phyloP scores from a whole-genome alignment of 2,329 filamentous ascomycete genomes.

The Coniochaeta sp. region DNA sequence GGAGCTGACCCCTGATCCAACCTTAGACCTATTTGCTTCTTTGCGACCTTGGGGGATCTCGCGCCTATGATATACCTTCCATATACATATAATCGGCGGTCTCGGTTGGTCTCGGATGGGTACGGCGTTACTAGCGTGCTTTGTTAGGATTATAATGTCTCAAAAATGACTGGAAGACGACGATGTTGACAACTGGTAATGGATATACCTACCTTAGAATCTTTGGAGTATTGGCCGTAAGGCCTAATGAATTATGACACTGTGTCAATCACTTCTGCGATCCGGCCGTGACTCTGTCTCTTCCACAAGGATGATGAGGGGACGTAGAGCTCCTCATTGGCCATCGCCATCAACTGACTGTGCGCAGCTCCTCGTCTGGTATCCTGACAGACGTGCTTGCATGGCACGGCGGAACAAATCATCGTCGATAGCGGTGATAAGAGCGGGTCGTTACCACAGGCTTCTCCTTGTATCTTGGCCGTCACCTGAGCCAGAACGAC shows the following conservation, averaged over 20 bases:
- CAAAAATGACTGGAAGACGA: neutral
- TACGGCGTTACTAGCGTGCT: neutral
- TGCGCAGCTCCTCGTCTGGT: too few relatives aligned
- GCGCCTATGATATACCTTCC: neutral
- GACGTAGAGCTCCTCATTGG: too few relatives aligned
- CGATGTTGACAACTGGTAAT: neutral
- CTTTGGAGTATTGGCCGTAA: neutral
- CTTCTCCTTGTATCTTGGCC: too few relatives aligned
- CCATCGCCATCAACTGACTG: too few relatives aligned
- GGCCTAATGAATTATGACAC: neutral
- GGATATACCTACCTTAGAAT: neutral
- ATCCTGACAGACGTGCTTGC: too few relatives aligned
- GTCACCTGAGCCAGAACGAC: too few relatives aligned
- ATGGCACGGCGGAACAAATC: too few relatives aligned
- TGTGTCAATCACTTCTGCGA: too few relatives aligned
- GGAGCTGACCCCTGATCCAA: neutral
- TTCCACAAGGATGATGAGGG: too few relatives aligned
- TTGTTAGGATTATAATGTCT: neutral
- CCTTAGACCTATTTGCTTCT: neutral
- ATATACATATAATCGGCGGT: neutral
- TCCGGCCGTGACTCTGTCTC: too few relatives aligned
- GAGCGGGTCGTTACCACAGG: too few relatives aligned
- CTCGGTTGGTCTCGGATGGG: neutral
- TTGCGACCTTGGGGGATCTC: neutral
- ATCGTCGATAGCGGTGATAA: too few relatives aligned